Percentiles rank a stretch among this genome's conserved stretches.
phyloP scores from a whole-genome alignment of 2,329 filamentous ascomycete genomes.

The Cladophialophora chaetospira region DNA sequence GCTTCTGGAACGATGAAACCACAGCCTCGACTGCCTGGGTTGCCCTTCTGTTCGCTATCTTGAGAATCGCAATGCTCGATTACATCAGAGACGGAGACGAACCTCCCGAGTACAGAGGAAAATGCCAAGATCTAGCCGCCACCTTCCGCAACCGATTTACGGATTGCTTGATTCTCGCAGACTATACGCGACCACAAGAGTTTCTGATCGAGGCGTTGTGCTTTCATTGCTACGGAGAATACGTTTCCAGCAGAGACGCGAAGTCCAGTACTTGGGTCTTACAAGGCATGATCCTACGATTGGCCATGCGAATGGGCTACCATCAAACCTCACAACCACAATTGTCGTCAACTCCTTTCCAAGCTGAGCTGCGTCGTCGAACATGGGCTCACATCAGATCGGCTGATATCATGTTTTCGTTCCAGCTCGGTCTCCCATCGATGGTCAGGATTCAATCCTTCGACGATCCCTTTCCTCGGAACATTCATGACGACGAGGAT shows the following conservation, averaged over 20 bases:
- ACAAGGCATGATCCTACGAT: constrained; percentile 32
- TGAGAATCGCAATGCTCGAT: constrained; percentile 23
- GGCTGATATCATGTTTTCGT: constrained; percentile 36
- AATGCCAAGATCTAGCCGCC: constrained; percentile 19
- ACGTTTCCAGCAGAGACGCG: constrained; percentile 33
- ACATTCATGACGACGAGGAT: constrained; percentile 35
- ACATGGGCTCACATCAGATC: constrained; percentile 35
- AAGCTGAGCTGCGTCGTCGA: constrained; percentile 36
- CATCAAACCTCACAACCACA: constrained; percentile 35
- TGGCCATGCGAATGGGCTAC: constrained; percentile 37
- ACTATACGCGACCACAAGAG: constrained; percentile 32
- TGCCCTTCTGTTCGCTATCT: constrained; percentile 14
- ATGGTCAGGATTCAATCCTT: constrained; percentile 32
- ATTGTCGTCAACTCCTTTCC: constrained; percentile 32
- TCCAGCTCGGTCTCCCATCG: constrained; percentile 36
- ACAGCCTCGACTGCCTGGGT: constrained; percentile 12
- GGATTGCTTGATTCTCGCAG: constrained; percentile 33
- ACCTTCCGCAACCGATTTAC: constrained; percentile 16
- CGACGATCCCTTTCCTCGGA: constrained; percentile 34
- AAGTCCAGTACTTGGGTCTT: constrained; percentile 34
- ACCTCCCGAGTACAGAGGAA: constrained; percentile 16
- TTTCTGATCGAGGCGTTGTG: constrained; percentile 31
- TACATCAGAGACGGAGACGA: constrained; percentile 19
- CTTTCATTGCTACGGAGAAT: constrained; percentile 34
- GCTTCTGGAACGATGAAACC: constrained; percentile 15